These are phyloP conservation scores for Dichotomocladium elegans DNA, from an alignment of 371 early-diverging fungal species.

Conservation along the genomic window DNA sequence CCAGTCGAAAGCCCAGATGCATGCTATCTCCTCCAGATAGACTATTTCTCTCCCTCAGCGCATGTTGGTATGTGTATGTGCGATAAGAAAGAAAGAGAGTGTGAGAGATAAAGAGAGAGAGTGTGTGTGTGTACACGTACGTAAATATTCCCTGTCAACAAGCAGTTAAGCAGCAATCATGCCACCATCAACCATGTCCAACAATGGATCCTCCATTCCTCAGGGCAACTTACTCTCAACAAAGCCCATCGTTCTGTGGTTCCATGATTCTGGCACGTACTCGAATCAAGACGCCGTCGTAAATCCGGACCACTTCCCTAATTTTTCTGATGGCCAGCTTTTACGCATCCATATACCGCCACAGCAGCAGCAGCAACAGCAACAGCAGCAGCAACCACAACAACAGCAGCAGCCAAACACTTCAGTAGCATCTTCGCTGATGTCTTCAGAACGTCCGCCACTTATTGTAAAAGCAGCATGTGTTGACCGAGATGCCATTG, in stretches of 20 bases:
- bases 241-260: slow-evolving; percentile 43
- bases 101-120: no score
- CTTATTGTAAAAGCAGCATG: slow-evolving; percentile 47
- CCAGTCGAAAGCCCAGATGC: no score
- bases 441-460: slow-evolving; percentile 13
- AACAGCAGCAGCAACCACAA: slow-evolving; percentile 24
- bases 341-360: slow-evolving; percentile 45
- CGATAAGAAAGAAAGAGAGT: no score
- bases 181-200: neutral
- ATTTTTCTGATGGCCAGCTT: slow-evolving; percentile 72
- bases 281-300: slow-evolving; percentile 75
- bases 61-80: no score
- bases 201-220: neutral
- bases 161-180: no score
- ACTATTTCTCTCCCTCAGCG: no score
- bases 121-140: no score
- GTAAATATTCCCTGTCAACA: no score
- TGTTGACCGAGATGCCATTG: slow-evolving; percentile 44
- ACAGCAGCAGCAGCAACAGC: slow-evolving; percentile 14
- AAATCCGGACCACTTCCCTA: slow-evolving; percentile 79
- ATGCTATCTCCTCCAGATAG: no score
- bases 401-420: neutral
- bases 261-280: slow-evolving; percentile 32
- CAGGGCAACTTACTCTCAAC: slow-evolving; percentile 20
- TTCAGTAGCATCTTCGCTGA: no score